Base-by-base conservation (phyloP, 202 grass and related monocot species). In the Schoenoplectus triqueter region DNA sequence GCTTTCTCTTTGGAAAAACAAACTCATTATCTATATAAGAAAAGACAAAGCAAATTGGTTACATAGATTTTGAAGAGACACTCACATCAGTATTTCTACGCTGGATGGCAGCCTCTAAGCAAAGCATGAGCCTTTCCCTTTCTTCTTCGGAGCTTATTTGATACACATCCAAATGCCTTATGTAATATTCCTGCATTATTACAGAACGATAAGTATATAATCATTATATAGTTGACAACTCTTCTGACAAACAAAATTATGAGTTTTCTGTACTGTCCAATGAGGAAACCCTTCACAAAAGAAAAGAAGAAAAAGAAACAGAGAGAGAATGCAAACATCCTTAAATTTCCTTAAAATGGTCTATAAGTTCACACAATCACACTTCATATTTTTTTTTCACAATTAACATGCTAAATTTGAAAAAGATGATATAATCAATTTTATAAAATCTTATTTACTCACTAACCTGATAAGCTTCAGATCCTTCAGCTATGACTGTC, bases 391-490 rank as follows among this genome's bases (percentile, higher is more conserved):
- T 49, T 81, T 49, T 31, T n/a, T 65, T 31, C 31, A 31, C 56
- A 46, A 44, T 17, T 3, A 39, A 44, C 0, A n/a, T 80, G 21
- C 7, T 15, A 45, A 19, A 49, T 19, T 49, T 18, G 2, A 19
- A 14, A 18, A 59, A 62, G 3, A 80, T 39, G 5, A 6, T 15
- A 80, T 15, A 7, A 2, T 61, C 69, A 10, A 49, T 49, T 19
- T 2, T 31, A 31, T 31, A 31, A n/a, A 55, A 17, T 11, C 1
- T 72, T 84, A 84, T 48, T 80, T 9, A 66, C 64, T 64, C 7
- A n/a, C 2, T 68, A 63, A 96, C 96, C 96, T 99, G 96, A 90
- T 96, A 96, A 0, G 96, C 96, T 64, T 96, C 93, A 4, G 90
- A 67, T 49, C 93, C 93, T 90, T 99, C 96, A 56, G 93, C 90